These are phyloP conservation scores for Aurantiochytrium sp. DNA, from an alignment of 108 stramenopile genomes.

Conservation along the genomic window DNA sequence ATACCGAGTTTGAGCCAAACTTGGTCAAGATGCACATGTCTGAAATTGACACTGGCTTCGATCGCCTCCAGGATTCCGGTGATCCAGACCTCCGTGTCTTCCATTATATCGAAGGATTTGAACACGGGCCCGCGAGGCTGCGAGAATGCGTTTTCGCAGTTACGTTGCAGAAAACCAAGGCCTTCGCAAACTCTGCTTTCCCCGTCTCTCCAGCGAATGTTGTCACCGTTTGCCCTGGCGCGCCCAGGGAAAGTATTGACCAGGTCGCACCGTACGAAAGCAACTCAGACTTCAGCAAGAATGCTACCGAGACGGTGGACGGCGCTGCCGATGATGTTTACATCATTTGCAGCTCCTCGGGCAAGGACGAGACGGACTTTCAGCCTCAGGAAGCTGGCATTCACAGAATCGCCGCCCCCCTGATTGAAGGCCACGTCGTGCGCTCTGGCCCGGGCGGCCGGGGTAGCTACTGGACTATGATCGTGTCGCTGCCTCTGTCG, in stretches of 20 bases:
- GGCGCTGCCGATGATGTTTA: not conserved
- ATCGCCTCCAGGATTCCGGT: not conserved
- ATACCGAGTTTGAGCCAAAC: not conserved
- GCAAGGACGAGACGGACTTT: not conserved
- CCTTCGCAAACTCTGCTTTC: not conserved
- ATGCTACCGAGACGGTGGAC: not conserved
- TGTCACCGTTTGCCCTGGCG: too few species aligned
- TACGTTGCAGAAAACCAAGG: not conserved
- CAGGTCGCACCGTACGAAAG: too few species aligned
- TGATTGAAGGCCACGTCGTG: not conserved
- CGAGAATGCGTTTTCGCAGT: not conserved
- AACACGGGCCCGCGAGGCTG: not conserved
- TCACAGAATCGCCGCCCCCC: not conserved
- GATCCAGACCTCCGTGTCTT: not conserved
- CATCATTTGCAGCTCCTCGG: not conserved
- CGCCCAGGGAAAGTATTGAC: too few species aligned
- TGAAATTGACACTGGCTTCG: not conserved
- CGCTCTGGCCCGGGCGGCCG: not conserved
- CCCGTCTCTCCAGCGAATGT: too few species aligned
- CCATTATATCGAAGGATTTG: not conserved
- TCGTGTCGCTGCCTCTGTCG: not conserved
- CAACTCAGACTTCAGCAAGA: too few species aligned
- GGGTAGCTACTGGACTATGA: not conserved
- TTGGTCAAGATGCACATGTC: not conserved
- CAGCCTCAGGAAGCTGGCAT: not conserved